A percentile compares a stretch with the other conserved stretches of the same genome.
phyloP scores from a whole-genome alignment of 1,284 basidiomycete species.

The Rhizoctonia solani region DNA sequence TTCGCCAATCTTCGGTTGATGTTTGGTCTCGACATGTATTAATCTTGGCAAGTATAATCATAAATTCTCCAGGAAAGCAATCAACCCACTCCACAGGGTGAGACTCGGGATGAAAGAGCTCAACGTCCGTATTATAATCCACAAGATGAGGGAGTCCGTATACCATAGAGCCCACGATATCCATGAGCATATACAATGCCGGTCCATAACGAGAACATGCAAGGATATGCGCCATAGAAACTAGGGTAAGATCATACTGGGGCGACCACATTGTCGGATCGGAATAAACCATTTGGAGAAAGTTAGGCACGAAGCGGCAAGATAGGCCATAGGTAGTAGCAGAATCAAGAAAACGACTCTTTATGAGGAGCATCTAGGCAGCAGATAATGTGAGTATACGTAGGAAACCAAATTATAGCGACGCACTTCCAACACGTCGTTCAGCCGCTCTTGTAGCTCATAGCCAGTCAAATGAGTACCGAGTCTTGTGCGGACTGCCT shows the following conservation, averaged over 20 bases:
- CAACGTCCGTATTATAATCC: not conserved
- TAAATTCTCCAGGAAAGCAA: not conserved
- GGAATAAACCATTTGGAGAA: slow-evolving; percentile 2
- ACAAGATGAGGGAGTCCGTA: slow-evolving; percentile 1
- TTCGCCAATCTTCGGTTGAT: not conserved
- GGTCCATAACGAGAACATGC: not conserved
- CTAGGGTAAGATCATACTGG: not conserved
- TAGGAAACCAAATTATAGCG: not conserved
- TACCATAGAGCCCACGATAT: not conserved
- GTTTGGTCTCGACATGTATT: not conserved
- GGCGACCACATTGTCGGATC: not conserved
- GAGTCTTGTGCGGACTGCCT: not conserved
- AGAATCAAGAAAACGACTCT: not conserved
- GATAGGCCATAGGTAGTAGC: not conserved
- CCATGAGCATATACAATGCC: not conserved
- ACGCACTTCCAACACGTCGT: not conserved
- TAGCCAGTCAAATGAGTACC: not conserved
- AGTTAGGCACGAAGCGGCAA: not conserved
- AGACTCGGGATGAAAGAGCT: not conserved
- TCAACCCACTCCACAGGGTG: slow-evolving; percentile 8
- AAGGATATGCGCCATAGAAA: not conserved
- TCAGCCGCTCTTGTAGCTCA: not conserved
- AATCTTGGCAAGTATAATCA: not conserved
- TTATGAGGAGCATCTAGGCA: not conserved
- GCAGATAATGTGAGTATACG: not conserved